These are phyloP conservation scores for Colletotrichum sp. DNA, from an alignment of 2,329 filamentous ascomycete species.

Conservation along the genomic window DNA sequence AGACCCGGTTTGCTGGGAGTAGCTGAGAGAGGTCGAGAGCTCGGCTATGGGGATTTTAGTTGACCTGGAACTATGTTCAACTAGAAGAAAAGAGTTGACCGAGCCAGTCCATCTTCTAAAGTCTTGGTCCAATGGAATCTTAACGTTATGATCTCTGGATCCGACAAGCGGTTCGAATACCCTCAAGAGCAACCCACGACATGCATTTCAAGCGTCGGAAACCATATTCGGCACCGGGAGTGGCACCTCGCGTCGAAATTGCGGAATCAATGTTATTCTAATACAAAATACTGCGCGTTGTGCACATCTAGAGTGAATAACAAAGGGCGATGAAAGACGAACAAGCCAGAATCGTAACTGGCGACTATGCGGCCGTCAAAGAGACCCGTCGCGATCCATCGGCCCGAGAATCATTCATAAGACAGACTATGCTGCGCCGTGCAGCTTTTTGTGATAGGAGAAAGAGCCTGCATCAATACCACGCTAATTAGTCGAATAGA, in stretches of 20 bases:
- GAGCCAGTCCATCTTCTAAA: background rate
- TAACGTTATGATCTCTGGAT: background rate
- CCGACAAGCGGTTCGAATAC: background rate
- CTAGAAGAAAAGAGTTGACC: background rate
- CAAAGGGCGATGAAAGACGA: background rate
- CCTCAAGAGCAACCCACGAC: background rate
- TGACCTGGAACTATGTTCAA: background rate
- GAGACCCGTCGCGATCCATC: background rate
- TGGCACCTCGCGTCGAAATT: background rate
- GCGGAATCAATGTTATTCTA: too few relatives aligned
- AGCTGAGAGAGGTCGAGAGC: background rate
- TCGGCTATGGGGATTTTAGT: background rate
- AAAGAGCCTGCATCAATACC: background rate
- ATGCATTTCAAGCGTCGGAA: rapidly evolving
- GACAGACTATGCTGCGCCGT: background rate
- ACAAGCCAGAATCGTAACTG: background rate
- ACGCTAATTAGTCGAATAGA: background rate
- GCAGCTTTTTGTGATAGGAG: rapidly evolving
- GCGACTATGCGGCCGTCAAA: background rate
- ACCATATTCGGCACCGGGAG: background rate
- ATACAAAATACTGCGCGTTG: too few relatives aligned
- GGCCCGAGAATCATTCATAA: background rate
- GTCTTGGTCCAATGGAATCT: rapidly evolving
- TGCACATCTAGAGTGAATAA: too few relatives aligned
- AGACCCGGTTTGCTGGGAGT: background rate